phyloP scores from a whole-genome alignment of 2,329 filamentous ascomycete species.

The Xenosphaeropsis pyriputrescens region DNA sequence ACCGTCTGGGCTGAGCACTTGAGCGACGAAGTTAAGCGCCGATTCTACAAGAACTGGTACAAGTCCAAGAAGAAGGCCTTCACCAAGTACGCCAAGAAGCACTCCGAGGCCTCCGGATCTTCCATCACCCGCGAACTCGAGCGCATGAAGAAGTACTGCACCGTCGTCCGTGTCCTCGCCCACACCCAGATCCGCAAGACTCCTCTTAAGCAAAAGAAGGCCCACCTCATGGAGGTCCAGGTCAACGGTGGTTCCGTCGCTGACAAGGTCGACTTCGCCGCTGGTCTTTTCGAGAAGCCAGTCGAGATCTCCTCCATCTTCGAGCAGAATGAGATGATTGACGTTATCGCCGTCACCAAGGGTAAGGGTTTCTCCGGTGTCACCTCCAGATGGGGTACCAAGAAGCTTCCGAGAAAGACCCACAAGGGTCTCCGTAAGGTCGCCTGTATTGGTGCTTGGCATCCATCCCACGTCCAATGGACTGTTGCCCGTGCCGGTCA shows the following conservation, averaged over 20 bases:
- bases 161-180: constrained; percentile 95
- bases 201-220: constrained; percentile 99
- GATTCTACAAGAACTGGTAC: constrained; percentile 99
- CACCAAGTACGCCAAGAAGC: constrained; percentile 99
- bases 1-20: constrained; percentile 99
- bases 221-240: constrained; percentile 99
- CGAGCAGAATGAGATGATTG: constrained; percentile 99
- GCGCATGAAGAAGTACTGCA: constrained; percentile 99
- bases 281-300: constrained; percentile 98
- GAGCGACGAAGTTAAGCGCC: constrained; percentile 95
- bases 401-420: constrained; percentile 99
- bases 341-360: constrained; percentile 98
- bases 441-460: constrained; percentile 99
- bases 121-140: constrained; percentile 95
- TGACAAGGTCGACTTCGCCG: constrained; percentile 94
- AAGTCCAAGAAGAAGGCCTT: constrained; percentile 99
- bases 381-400: constrained; percentile 96
- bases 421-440: constrained; percentile 99
- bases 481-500: constrained; percentile 99
- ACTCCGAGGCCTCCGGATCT: constrained; percentile 82
- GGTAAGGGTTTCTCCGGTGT: constrained; percentile 98
- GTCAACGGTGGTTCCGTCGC: constrained; percentile 92
- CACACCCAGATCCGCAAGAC: constrained; percentile 99
- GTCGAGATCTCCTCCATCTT: constrained; percentile 88
- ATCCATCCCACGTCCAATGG: constrained; percentile 99